phyloP scores from a whole-genome alignment of 2,329 filamentous ascomycete genomes.

The Teratosphaeria gauchensis region DNA sequence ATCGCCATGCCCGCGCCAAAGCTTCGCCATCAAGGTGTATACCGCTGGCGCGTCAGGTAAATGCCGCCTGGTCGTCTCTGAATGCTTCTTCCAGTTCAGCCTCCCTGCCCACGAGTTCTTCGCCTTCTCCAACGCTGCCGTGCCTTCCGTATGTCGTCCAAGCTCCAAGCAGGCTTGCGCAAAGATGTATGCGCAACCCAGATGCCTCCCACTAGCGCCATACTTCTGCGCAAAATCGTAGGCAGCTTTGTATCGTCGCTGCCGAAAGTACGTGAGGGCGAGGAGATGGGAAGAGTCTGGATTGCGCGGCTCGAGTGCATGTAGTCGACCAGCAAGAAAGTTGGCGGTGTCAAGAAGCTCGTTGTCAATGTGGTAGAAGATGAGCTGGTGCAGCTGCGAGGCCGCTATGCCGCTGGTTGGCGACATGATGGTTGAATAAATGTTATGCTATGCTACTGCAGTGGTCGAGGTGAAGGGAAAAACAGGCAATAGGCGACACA shows the following conservation, averaged over 20 bases:
- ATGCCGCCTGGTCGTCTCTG: constrained; percentile 61
- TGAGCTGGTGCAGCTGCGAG: constrained; percentile 53
- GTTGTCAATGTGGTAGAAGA: constrained; percentile 77
- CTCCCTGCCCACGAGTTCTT: constrained; percentile 65
- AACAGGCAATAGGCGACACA: not conserved
- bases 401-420: constrained; percentile 45
- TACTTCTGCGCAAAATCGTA: constrained; percentile 70
- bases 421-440: constrained; percentile 38
- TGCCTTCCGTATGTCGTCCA: constrained; percentile 70
- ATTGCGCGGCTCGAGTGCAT: constrained; percentile 72
- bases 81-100: constrained; percentile 69
- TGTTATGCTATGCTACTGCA: not conserved
- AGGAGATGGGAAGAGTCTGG: constrained; percentile 75
- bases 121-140: constrained; percentile 73
- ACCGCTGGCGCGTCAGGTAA: constrained; percentile 76
- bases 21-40: constrained; percentile 74
- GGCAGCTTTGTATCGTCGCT: constrained; percentile 74
- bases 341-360: constrained; percentile 80
- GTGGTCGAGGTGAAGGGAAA: not conserved
- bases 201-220: constrained; percentile 60
- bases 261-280: constrained; percentile 72
- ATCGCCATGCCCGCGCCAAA: constrained; percentile 72
- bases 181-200: constrained; percentile 85
- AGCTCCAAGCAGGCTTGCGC: constrained; percentile 78
- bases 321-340: constrained; percentile 81